Evolutionary conservation across 441 rosid species (phyloP).

Genomic region (Cnidoscolus chayamansa): DNA sequence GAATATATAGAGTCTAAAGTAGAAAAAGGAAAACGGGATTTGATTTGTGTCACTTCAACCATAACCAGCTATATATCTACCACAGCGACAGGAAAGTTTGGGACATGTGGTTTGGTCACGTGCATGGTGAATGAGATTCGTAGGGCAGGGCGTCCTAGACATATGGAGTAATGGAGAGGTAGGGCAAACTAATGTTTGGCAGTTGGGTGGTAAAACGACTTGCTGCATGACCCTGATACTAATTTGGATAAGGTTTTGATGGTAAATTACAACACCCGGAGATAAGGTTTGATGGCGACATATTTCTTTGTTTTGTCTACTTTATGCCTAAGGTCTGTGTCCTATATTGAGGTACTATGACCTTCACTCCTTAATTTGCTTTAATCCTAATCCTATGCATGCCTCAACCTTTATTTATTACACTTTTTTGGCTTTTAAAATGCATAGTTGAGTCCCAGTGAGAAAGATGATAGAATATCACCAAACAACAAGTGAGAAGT

Average conservation of each 20-base stretch:
- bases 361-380: neutral
- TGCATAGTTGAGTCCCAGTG: too few relatives aligned
- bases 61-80: too few relatives aligned
- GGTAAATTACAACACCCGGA: neutral
- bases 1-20: too few relatives aligned
- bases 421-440: too few relatives aligned
- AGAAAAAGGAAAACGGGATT: too few relatives aligned
- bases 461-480: too few relatives aligned
- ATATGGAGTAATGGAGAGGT: neutral
- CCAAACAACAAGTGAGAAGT: too few relatives aligned
- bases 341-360: neutral
- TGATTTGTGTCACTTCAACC: too few relatives aligned
- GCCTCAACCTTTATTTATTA: neutral
- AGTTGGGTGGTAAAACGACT: constrained; percentile 20
- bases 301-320: neutral
- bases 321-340: neutral
- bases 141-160: neutral
- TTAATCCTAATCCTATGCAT: too few relatives aligned
- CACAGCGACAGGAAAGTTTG: too few relatives aligned
- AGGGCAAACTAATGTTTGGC: constrained; percentile 16
- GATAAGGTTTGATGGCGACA: neutral
- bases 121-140: neutral
- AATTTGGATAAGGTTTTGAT: constrained; percentile 27
- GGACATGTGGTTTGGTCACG: neutral
- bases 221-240: constrained; percentile 3